phyloP scores from a whole-genome alignment of 1,284 basidiomycete genomes.

The Ustilago trichophora region DNA sequence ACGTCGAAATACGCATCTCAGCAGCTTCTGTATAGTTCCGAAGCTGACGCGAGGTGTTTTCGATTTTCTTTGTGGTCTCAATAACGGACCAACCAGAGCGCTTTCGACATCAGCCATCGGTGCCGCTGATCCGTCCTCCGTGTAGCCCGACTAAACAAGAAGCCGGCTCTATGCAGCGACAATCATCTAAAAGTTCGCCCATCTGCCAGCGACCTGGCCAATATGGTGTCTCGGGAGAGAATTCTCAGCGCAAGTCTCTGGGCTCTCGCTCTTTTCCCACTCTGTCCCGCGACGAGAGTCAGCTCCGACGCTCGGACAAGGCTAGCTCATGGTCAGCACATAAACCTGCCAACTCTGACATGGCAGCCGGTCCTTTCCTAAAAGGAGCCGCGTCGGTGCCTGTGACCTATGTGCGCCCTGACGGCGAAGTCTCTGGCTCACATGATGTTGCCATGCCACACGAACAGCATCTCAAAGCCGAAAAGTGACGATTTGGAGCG shows the following conservation, averaged over 20 bases:
- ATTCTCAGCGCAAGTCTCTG: not conserved
- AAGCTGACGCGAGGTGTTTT: too few relatives aligned
- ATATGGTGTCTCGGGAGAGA: too few relatives aligned
- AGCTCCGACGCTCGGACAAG: not conserved
- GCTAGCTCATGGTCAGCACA: not conserved
- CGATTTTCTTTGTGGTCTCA: too few relatives aligned
- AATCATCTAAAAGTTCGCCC: not conserved
- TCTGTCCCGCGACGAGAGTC: constrained; percentile 1
- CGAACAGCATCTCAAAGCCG: not conserved
- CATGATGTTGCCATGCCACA: constrained; percentile 2
- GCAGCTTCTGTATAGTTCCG: too few relatives aligned
- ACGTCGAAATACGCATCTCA: too few relatives aligned
- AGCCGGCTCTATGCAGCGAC: not conserved
- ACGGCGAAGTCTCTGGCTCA: not conserved
- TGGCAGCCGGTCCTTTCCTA: not conserved
- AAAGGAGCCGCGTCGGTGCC: not conserved
- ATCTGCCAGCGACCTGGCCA: not conserved
- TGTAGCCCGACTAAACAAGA: not conserved
- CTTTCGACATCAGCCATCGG: not conserved
- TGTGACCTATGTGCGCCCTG: not conserved
- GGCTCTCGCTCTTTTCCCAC: not conserved
- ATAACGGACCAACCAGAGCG: not conserved
- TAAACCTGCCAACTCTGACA: not conserved
- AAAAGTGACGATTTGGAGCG: constrained; percentile 6
- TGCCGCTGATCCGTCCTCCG: constrained; percentile 2